Base-by-base conservation (phyloP, 176 grass and related monocot species). In the Rhynchospora breviuscula region DNA sequence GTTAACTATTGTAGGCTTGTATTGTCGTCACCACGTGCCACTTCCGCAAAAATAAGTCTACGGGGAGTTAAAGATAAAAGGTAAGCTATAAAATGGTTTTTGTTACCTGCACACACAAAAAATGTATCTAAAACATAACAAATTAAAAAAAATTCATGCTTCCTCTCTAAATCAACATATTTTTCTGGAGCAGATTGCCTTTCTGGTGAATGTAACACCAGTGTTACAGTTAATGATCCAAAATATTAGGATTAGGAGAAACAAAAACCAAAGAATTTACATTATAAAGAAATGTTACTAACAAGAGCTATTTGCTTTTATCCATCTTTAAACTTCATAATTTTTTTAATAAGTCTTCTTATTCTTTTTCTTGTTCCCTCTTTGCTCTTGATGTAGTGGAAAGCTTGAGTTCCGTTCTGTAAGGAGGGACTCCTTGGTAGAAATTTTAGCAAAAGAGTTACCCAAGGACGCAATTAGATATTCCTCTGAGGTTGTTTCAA, bases 401-500 rank as follows among this genome's bases (percentile, higher is more conserved):
- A 84, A 89, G 12, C 85, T 88, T 63, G 95, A 98, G 54, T 64
- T 87, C 45, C 65, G 89, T 4, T 86, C 90, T 67, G 84, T 93
- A 45, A 86, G 63, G 84, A 89, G 95, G 5, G 88, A 91, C 67
- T 29, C 88, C 15, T 47, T 98, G 49, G 21, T 93, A 10, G 87
- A 87, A 64, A 79, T 79, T 12, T 84, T 94, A 45, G 88, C 80
- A 17, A 81, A 78, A 7, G 85, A 94, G 85, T 71, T 97, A 19
- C 95, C 92, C 4, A 3, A 5, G 35, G 89, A 65, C 84, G 81
- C 86, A 46, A 81, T 98, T 84, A 91, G 90, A 65, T 98, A 84
- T 79, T 98, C 95, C 74, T 95, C 89, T 45, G 93, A 86, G 82
- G 83, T 98, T 14, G 84, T 89, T 31, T 73, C 63, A 17, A 91